Evolutionary conservation across 352 stramenopile species (phyloP), one percentile per base, ranked within the genome.

Genomic region (Phytophthora syringae): DNA sequence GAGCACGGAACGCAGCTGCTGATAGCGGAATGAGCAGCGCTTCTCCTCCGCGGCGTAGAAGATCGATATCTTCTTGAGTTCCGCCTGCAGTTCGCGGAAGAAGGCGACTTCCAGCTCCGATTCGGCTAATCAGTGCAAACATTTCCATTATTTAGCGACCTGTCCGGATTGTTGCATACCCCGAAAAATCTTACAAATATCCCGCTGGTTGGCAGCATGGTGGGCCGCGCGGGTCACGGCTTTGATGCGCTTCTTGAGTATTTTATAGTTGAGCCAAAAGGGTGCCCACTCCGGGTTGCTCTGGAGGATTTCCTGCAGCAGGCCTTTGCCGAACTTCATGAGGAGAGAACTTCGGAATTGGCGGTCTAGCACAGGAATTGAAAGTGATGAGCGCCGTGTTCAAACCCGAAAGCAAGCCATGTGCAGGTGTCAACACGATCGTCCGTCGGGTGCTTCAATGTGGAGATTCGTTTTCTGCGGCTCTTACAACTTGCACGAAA

Each of bases 181-280:
- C 11, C 36, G 6, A 47, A 47, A 45, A 1, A 20, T 64, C 78
- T 45, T 68, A 86, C 78, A 84, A 24, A 86, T 84, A 73, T 82
- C 74, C 32, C 67, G 67, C 60, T 86, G 65, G 20, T 55, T 74
- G 51, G 67, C 25, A 25, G 71, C 58, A 42, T 76, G 69, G 60
- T 78, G 72, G 24, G 65, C 74, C 25, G 76, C 73, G 37, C 68
- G 56, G 7, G 79, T 84, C 32, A 92, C 83, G 30, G 79, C 80
- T 66, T 94, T 94, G 55, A 94, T 92, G 63, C 80, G 83, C 57
- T 92, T 94, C 70, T 94, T 94, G 48, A 94, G 81, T 30, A 68
- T 84, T 73, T 94, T 94, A 67, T 94, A 94, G 73, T 92, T 92
- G 65, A 94, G 85, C 86, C 86, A 94, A 63, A 92, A 94, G 25